Conservation (phyloP, 192 early-diverging fungal genomes). For the Backusella tuberculispora region DNA sequence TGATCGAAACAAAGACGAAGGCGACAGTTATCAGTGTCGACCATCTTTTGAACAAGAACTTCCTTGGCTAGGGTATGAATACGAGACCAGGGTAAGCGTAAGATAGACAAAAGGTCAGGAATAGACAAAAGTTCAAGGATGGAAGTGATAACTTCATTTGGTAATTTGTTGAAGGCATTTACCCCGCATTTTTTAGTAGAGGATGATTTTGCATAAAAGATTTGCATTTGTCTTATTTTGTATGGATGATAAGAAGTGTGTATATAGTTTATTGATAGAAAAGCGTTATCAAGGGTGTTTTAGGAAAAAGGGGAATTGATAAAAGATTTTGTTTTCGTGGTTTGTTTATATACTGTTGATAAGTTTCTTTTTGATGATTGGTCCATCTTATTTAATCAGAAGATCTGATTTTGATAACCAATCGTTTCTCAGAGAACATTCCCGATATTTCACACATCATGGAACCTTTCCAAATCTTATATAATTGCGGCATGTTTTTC, state of each 20-base stretch:
- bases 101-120: conserved; percentile 23
- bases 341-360: conserved; percentile 21
- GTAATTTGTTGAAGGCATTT: conserved; percentile 19
- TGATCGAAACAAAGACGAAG: conserved; percentile 36
- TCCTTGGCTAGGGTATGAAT: conserved; percentile 13
- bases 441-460: conserved; percentile 12
- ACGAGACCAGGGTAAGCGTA: conserved; percentile 3
- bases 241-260: not conserved
- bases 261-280: not conserved
- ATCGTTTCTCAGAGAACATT: not conserved
- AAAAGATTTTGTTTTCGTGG: conserved; percentile 14
- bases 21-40: conserved; percentile 6
- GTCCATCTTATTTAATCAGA: not conserved
- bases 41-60: not conserved
- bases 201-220: conserved; percentile 1
- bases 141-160: conserved; percentile 28
- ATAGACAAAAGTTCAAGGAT: conserved; percentile 19
- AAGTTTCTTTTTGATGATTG: not conserved
- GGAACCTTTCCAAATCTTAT: conserved; percentile 16
- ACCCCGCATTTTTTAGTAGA: conserved; percentile 13
- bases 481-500: conserved; percentile 10
- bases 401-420: not conserved
- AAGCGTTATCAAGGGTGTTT: conserved; percentile 13
- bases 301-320: conserved; percentile 16
- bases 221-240: conserved; percentile 7